phyloP scores from a whole-genome alignment of 768 basidiomycete genomes.

The Mycena metata region DNA sequence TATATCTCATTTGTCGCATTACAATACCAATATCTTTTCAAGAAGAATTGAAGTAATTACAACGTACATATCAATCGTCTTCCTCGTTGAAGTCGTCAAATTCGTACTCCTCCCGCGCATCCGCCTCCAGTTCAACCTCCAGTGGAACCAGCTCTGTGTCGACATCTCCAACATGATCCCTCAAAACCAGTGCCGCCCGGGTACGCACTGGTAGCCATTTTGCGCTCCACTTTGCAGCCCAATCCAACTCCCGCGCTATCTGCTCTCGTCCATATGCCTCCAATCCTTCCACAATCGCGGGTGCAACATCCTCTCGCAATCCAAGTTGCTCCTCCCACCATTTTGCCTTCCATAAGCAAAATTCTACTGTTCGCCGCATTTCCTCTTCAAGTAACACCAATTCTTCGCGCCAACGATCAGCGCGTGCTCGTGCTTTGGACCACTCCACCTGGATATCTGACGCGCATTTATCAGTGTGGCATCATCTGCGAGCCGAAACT shows the following conservation, averaged over 20 bases:
- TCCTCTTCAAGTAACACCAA: constrained; percentile 43
- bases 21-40: too few species aligned
- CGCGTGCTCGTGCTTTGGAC: constrained; percentile 42
- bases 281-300: constrained; percentile 5
- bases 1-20: too few species aligned
- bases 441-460: constrained; percentile 44
- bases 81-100: too few species aligned
- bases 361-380: constrained; percentile 43
- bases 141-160: background rate
- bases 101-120: constrained; percentile 14
- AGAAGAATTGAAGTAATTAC: too few species aligned
- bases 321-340: constrained; percentile 26
- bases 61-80: too few species aligned
- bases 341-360: constrained; percentile 25
- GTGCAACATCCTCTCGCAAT: background rate
- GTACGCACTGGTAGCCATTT: constrained; percentile 12
- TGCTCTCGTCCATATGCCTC: constrained; percentile 10
- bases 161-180: background rate
- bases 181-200: background rate
- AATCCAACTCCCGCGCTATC: background rate
- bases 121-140: constrained; percentile 14
- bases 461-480: background rate
- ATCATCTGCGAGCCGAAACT: background rate
- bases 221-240: background rate
- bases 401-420: constrained; percentile 45